Evolutionary conservation across 2,329 filamentous ascomycete genomes (phyloP), one percentile per base, ranked within the genome.

Genomic region (Diplodia corticola): DNA sequence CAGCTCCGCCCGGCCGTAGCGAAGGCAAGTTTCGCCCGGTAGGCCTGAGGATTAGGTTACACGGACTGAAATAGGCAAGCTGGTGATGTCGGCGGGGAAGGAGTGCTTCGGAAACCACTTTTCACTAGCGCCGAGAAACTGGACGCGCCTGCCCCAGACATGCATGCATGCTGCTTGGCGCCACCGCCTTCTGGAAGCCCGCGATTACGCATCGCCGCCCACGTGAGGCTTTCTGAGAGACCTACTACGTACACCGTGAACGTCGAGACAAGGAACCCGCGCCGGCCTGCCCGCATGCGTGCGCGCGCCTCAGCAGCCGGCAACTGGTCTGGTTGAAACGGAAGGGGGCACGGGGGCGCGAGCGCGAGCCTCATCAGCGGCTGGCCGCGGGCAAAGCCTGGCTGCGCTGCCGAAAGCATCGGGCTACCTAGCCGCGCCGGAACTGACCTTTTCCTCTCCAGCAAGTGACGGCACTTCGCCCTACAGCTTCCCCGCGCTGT

Each of bases 1-100:
- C 9, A 24, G 30, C 40, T 40, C 46, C 53, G 44, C 30, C 22
- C 9, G 30, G 44, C 12, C n/a, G 26, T 40, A 9, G 51, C 40
- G 30, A 26, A 57, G 64, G 53, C 44, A 57, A 46, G 44, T 40
- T 15, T 60, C 54, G 22, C 64, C 53, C 60, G 53, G 64, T 37
- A 48, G 33, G 24, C 28, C 53, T 60, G 64, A 59, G 46, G 12
- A 60, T 65, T 54, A 60, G 64, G 53, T 65, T 60, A 65, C 46
- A 51, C 64, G 2, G 53, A 5, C 54, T 60, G 37, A 20, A 53
- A 59, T 24, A 22, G 64, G 53, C 53, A 65, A 50, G 54, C 51
- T 60, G 35, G 40, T 65, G 64, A 65, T 65, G 64, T 60, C 64
- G 53, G 48, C 64, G 54, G 64, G 53, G 64, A 63, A 50, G 54